Evolutionary conservation across 257 asterid species (phyloP), one percentile per base, ranked within the genome.

Genomic region (Solanum infundibuliforme): DNA sequence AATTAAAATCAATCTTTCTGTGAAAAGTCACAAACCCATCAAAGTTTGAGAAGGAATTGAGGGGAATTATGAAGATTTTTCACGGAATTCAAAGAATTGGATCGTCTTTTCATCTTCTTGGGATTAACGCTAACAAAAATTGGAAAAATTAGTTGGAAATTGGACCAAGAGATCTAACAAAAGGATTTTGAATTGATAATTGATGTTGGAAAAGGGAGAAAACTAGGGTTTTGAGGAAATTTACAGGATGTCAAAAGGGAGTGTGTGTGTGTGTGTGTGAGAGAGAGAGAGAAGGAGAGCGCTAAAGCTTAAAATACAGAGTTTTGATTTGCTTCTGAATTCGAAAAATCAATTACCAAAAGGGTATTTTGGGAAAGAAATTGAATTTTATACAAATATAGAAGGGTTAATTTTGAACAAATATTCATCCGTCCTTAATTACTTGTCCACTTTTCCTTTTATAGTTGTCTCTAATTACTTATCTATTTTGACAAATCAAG

Each of bases 11-110:
- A 25, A 2, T 2, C 25, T 41, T 77, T 77, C 2, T 14, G 23
- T 8, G 25, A 20, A 31, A 81, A 43, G 68, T 29, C 20, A 18
- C 85, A 81, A 46, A 46, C 16, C 18, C 18, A 48, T 82, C 86
- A 82, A 79, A 43, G 60, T 41, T 77, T 41, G 84, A 77, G 65
- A 41, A 46, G 69, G 5, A 31, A 11, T 48, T 48, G 86, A 82
- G 86, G 32, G 71, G 43, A 82, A 82, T 82, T 71, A 87, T 68
- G 88, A 62, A 87, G 87, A 84, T 69, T 73, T 88, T 46, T 74
- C 83, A 11, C 90, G 46, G 83, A 83, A 88, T 88, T 89, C 92
- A 83, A 88, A 60, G 52, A 55, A 71, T 89, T 85, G 93, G 91
- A 88, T 90, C 91, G 89, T 74, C 87, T 82, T 68, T 88, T 31